Percentiles rank a stretch among this genome's conserved stretches.
phyloP scores from a whole-genome alignment of 2,329 filamentous ascomycete species.

The Diaporthe vexans region DNA sequence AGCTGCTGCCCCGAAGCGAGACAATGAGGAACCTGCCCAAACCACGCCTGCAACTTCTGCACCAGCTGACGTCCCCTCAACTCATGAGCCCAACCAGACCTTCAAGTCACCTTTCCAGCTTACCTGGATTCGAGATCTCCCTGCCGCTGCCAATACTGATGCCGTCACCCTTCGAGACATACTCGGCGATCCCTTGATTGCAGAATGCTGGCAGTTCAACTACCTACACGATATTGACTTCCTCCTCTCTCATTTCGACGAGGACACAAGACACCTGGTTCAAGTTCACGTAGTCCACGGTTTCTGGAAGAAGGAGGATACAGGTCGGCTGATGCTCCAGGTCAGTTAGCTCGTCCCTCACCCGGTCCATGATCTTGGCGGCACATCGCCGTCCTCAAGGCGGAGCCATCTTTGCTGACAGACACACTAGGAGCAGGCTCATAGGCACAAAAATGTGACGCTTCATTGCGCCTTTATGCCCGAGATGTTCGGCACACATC shows the following conservation, averaged over 20 bases:
- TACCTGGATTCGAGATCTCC: constrained; percentile 76
- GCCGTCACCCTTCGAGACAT: constrained; percentile 76
- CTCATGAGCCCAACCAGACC: constrained; percentile 1
- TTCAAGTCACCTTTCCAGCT: constrained; percentile 78
- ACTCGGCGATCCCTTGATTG: constrained; percentile 80
- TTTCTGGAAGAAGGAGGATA: constrained; percentile 77
- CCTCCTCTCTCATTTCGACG: constrained; percentile 67
- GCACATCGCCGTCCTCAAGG: neutral
- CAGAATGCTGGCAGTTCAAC: constrained; percentile 80
- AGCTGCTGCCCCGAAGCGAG: constrained; percentile 21
- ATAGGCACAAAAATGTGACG: constrained; percentile 75
- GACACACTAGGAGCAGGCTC: constrained; percentile 68
- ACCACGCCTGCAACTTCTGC: neutral
- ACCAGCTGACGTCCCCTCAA: neutral
- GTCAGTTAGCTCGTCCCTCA: constrained; percentile 55
- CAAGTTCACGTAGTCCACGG: constrained; percentile 71
- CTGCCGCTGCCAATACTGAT: constrained; percentile 72
- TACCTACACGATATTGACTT: constrained; percentile 73
- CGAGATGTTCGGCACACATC: constrained; percentile 88
- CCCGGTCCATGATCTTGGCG: neutral
- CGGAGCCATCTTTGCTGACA: constrained; percentile 36
- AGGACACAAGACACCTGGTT: constrained; percentile 62
- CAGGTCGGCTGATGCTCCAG: constrained; percentile 68
- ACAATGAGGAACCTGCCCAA: neutral
- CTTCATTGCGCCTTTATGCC: constrained; percentile 84